These are phyloP conservation scores for Albizia julibrissin DNA, from an alignment of 306 rosid species.

Conservation along the genomic window DNA sequence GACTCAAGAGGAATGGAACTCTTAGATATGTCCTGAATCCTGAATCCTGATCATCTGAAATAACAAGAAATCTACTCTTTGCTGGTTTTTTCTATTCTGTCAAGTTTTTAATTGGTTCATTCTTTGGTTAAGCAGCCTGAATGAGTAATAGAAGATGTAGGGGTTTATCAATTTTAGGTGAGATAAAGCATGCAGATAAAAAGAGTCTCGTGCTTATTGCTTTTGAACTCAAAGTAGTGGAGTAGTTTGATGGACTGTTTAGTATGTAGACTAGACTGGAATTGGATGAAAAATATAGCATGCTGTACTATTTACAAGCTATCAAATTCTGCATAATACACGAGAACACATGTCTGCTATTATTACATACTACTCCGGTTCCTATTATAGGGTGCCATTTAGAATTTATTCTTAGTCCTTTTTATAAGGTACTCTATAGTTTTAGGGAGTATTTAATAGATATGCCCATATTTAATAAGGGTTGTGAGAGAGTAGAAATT, in stretches of 20 bases:
- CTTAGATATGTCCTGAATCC: neutral
- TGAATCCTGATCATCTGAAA: neutral
- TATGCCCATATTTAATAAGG: too few species aligned
- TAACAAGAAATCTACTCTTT: neutral
- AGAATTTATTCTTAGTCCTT: too few species aligned
- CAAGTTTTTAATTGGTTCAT: neutral
- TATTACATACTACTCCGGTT: too few species aligned
- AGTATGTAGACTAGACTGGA: neutral
- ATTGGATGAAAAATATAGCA: neutral
- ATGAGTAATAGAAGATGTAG: neutral
- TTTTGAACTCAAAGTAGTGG: too few species aligned
- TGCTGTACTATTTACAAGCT: neutral
- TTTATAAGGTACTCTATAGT: too few species aligned
- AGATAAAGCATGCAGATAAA: neutral
- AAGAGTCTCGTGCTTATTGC: too few species aligned
- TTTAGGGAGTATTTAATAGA: too few species aligned
- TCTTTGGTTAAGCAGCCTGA: neutral
- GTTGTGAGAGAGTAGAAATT: too few species aligned
- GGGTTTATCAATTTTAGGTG: neutral
- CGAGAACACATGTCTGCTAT: neutral
- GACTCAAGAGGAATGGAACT: neutral
- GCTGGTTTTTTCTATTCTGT: neutral
- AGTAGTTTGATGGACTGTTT: neutral
- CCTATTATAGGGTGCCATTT: too few species aligned
- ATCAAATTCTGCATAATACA: neutral